Percentiles rank a stretch among this genome's conserved stretches.
Evolutionary conservation across 257 asterid species (phyloP).

Genomic region (Solanum etuberosum): DNA sequence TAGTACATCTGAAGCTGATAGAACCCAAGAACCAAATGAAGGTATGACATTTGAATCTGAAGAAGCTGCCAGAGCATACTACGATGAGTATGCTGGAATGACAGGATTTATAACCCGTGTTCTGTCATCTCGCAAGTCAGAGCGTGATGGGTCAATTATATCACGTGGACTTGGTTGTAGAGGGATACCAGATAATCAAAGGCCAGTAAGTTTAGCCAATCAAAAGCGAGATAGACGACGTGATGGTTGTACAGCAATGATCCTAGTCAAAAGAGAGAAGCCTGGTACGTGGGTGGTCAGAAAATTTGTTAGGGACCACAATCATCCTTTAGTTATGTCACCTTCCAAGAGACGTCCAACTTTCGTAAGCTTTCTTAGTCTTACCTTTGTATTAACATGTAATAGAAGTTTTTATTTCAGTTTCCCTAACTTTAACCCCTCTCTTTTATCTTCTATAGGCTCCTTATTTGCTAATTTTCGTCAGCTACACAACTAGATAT

Average conservation of each 20-base stretch:
- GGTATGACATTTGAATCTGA: constrained; percentile 58
- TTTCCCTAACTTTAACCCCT: background rate
- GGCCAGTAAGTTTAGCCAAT: constrained; percentile 16
- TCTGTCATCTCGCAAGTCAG: constrained; percentile 61
- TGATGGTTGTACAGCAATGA: constrained; percentile 57
- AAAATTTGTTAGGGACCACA: constrained; percentile 63
- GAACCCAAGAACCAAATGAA: constrained; percentile 38
- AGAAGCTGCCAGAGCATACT: constrained; percentile 54
- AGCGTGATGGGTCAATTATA: constrained; percentile 55
- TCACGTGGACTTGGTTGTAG: constrained; percentile 76
- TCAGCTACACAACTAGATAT: background rate
- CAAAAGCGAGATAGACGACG: constrained; percentile 37
- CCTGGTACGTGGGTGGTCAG: constrained; percentile 55
- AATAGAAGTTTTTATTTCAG: background rate
- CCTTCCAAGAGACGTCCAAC: constrained; percentile 36
- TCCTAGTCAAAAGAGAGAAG: constrained; percentile 52
- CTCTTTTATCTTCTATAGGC: background rate
- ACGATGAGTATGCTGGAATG: constrained; percentile 47
- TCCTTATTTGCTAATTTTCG: background rate
- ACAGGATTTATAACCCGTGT: constrained; percentile 45
- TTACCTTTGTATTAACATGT: background rate
- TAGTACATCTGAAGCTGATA: constrained; percentile 17
- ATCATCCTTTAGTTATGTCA: constrained; percentile 49
- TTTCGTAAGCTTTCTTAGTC: constrained; percentile 22
- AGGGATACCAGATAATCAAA: constrained; percentile 26